Evolutionary conservation across 1,284 basidiomycete genomes (phyloP).

Genomic region (Fomitopsis pinicola): DNA sequence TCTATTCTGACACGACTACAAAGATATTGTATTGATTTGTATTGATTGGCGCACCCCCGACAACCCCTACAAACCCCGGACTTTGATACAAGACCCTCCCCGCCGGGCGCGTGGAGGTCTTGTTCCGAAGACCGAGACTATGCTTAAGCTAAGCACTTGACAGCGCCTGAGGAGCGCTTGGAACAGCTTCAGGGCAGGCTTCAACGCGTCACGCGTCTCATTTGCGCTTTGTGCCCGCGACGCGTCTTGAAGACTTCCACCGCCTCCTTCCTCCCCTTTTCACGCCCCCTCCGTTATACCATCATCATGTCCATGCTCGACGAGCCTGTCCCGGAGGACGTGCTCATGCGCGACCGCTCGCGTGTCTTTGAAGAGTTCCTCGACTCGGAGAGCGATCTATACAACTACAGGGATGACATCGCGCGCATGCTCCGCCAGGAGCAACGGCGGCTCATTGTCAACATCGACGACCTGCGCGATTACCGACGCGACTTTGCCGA

Average conservation of each 20-base stretch:
- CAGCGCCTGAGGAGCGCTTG: background rate
- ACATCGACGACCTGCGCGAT: slow-evolving; percentile 95
- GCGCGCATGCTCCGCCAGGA: slow-evolving; percentile 82
- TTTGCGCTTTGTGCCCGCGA: slow-evolving; percentile 1
- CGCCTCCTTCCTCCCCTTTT: slow-evolving; percentile 11
- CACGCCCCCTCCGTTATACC: slow-evolving; percentile 7
- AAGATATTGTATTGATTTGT: too few relatives aligned
- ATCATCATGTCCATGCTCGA: slow-evolving; percentile 56
- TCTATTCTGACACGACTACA: too few relatives aligned
- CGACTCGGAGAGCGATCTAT: slow-evolving; percentile 67
- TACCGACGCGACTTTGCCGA: slow-evolving; percentile 82
- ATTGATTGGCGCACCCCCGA: too few relatives aligned
- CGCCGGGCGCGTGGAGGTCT: too few relatives aligned
- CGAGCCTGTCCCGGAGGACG: slow-evolving; percentile 60
- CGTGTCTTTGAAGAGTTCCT: slow-evolving; percentile 88
- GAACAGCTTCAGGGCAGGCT: slow-evolving; percentile 25
- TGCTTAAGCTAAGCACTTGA: too few relatives aligned
- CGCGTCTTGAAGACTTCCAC: slow-evolving; percentile 16
- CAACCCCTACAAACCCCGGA: too few relatives aligned
- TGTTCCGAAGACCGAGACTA: too few relatives aligned
- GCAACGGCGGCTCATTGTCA: slow-evolving; percentile 89
- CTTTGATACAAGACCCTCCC: too few relatives aligned
- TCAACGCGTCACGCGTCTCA: slow-evolving; percentile 19
- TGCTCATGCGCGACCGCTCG: slow-evolving; percentile 69
- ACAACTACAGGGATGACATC: slow-evolving; percentile 88